phyloP scores from a whole-genome alignment of 73 alveolate genomes.

The Diophrys sp. region DNA sequence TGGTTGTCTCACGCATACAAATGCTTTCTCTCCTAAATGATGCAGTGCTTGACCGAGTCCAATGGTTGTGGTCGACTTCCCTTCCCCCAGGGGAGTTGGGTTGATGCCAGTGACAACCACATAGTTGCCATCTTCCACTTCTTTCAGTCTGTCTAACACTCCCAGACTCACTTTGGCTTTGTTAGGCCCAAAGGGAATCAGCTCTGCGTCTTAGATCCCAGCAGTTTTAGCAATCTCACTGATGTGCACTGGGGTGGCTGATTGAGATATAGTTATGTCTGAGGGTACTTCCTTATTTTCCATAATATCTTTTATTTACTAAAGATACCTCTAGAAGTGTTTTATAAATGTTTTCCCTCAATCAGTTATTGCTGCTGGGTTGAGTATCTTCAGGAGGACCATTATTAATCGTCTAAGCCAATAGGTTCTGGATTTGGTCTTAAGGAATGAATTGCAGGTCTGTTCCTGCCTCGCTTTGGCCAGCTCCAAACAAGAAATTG shows the following conservation, averaged over 20 bases:
- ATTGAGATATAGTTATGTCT: conserved; percentile 52
- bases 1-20: conserved; percentile 62
- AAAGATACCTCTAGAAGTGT: no score
- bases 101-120: conserved; percentile 63
- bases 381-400: no score
- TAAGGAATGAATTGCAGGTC: not conserved
- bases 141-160: conserved; percentile 42
- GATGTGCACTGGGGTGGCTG: conserved; percentile 18
- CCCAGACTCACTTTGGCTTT: conserved; percentile 49
- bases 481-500: not conserved
- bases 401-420: not conserved
- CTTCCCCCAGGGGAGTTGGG: conserved; percentile 65
- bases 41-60: conserved; percentile 51
- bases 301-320: not conserved
- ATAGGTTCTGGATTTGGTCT: not conserved
- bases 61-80: conserved; percentile 47
- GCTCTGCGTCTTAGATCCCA: conserved; percentile 18
- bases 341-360: no score
- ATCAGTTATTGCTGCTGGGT: no score
- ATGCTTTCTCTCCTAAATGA: conserved; percentile 40
- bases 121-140: conserved; percentile 43
- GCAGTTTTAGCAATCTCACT: conserved; percentile 23
- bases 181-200: conserved; percentile 16
- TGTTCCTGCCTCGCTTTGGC: not conserved
- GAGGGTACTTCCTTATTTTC: conserved; percentile 36